Conservation (phyloP, 1,139 yeast species). For the Debaryomyces robertsiae region DNA sequence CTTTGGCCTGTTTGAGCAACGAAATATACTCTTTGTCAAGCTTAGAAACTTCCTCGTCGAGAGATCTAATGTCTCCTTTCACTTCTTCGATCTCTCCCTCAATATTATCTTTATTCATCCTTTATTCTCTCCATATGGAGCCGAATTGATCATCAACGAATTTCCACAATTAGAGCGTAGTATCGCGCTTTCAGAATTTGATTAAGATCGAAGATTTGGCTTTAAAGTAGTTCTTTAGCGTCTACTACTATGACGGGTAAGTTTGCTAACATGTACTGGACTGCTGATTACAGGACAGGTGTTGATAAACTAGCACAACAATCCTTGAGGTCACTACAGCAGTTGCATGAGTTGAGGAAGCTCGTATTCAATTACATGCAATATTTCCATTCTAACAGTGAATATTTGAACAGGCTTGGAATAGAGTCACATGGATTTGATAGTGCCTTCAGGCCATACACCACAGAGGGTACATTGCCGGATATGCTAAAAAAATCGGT, state of each 20-base stretch:
- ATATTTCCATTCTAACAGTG: conserved; percentile 42
- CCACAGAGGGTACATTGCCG: background rate
- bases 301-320: conserved; percentile 36
- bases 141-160: background rate
- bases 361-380: conserved; percentile 43
- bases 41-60: conserved; percentile 18
- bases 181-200: background rate
- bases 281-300: conserved; percentile 45
- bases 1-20: conserved; percentile 3
- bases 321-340: conserved; percentile 36
- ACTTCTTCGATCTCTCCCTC: conserved; percentile 15
- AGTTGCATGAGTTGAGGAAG: conserved; percentile 45
- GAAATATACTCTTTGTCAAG: conserved; percentile 16
- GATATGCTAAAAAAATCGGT: background rate
- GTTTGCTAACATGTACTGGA: conserved; percentile 44
- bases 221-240: too few relatives aligned
- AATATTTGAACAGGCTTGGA: conserved; percentile 31
- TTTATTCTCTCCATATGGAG: background rate
- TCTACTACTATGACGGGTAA: conserved; percentile 10
- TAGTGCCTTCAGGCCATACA: conserved; percentile 23
- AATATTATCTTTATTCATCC: conserved; percentile 9
- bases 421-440: conserved; percentile 27
- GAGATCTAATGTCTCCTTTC: conserved; percentile 18
- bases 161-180: background rate
- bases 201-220: too few relatives aligned